A percentile compares a stretch with the other conserved stretches of the same genome.
Conservation (phyloP, 805 yeast genomes). For the Maudiozyma turicensis region DNA sequence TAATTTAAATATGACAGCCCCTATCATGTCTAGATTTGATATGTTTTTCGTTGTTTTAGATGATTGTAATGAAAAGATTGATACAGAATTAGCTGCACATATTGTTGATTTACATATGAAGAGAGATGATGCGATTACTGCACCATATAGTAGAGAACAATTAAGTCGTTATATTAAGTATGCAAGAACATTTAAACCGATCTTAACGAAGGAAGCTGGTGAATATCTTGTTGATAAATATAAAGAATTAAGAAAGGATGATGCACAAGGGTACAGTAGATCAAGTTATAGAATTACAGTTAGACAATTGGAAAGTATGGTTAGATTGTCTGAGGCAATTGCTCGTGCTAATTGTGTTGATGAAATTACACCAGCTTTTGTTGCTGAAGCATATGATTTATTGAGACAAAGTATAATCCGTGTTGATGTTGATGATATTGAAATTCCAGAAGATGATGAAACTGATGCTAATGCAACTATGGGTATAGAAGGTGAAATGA, state of each 20-base stretch:
- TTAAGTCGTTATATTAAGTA: slow-evolving; percentile 80
- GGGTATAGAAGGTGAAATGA: neutral
- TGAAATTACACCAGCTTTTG: slow-evolving; percentile 73
- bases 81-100: slow-evolving; percentile 82
- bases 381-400: slow-evolving; percentile 86
- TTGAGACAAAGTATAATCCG: slow-evolving; percentile 85
- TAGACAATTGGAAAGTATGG: slow-evolving; percentile 90
- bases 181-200: slow-evolving; percentile 88
- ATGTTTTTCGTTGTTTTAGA: slow-evolving; percentile 88
- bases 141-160: slow-evolving; percentile 85
- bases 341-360: slow-evolving; percentile 95
- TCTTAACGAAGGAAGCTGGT: slow-evolving; percentile 72
- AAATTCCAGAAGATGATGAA: slow-evolving; percentile 18
- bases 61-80: slow-evolving; percentile 86
- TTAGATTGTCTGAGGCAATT: slow-evolving; percentile 88
- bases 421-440: slow-evolving; percentile 89
- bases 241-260: slow-evolving; percentile 79
- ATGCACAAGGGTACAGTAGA: slow-evolving; percentile 72
- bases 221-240: slow-evolving; percentile 66
- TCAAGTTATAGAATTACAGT: slow-evolving; percentile 92
- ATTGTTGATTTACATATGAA: slow-evolving; percentile 89
- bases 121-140: slow-evolving; percentile 79
- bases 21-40: slow-evolving; percentile 97
- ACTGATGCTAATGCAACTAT: too few relatives aligned
- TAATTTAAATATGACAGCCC: slow-evolving; percentile 92